Evolutionary conservation across 371 early-diverging fungal genomes (phyloP).

Genomic region (Mucor saturninus): DNA sequence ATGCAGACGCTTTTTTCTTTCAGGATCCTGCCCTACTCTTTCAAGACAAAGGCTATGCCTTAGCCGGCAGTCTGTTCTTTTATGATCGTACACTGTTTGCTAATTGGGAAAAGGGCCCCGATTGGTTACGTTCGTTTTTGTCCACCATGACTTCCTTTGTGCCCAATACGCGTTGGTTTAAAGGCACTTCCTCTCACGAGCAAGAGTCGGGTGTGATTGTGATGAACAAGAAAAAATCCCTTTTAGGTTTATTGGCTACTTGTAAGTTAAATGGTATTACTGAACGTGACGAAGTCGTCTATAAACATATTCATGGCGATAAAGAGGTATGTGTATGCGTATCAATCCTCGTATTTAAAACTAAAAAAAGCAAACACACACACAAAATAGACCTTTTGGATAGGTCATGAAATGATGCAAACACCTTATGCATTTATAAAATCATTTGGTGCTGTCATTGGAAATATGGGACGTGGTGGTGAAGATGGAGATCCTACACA

Average conservation of each 20-base stretch:
- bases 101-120: constrained; percentile 29
- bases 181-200: constrained; percentile 39
- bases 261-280: constrained; percentile 55
- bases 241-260: constrained; percentile 54
- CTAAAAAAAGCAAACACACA: not conserved
- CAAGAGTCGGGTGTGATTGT: constrained; percentile 64
- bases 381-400: constrained; percentile 54
- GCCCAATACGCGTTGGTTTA: constrained; percentile 34
- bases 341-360: not conserved
- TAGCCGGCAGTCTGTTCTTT: constrained; percentile 60
- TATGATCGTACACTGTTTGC: constrained; percentile 56
- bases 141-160: constrained; percentile 33
- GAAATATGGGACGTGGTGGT: constrained; percentile 42
- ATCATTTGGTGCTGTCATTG: constrained; percentile 60
- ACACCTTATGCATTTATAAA: constrained; percentile 61
- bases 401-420: constrained; percentile 61
- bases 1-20: constrained; percentile 72
- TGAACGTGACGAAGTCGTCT: constrained; percentile 46
- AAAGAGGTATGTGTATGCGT: constrained; percentile 38
- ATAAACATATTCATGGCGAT: constrained; percentile 52
- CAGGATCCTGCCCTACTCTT: constrained; percentile 59
- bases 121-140: constrained; percentile 44
- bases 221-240: constrained; percentile 49
- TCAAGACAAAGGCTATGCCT: constrained; percentile 45
- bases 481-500: constrained; percentile 39